Conservation (phyloP, 257 asterid genomes). For the Gentiana macrophylla region DNA sequence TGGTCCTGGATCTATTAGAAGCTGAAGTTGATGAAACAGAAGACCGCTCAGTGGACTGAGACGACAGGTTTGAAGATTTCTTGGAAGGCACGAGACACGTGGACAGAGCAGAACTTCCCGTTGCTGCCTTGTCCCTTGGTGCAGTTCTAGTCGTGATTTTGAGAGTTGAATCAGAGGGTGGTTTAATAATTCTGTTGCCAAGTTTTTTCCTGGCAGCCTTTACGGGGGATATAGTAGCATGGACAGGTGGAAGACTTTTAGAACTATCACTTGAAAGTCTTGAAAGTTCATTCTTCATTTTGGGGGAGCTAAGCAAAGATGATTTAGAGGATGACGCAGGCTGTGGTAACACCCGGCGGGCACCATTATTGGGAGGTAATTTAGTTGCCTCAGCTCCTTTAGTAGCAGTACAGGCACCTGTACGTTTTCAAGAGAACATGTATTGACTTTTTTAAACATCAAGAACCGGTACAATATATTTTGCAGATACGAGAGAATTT, state of each 20-base stretch:
- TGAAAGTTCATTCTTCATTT: conserved; percentile 25
- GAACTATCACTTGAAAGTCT: conserved; percentile 58
- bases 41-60: conserved; percentile 88
- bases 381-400: conserved; percentile 21
- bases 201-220: conserved; percentile 44
- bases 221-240: conserved; percentile 29
- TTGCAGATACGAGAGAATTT: conserved; percentile 4
- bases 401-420: conserved; percentile 6
- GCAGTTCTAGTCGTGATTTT: conserved; percentile 46
- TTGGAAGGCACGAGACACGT: conserved; percentile 43
- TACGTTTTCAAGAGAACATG: conserved; percentile 13
- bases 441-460: background rate
- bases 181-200: conserved; percentile 22
- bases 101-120: conserved; percentile 40
- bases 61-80: conserved; percentile 57
- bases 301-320: conserved; percentile 34
- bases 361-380: conserved; percentile 28
- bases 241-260: conserved; percentile 35
- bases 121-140: conserved; percentile 24
- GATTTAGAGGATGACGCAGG: conserved; percentile 37
- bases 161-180: conserved; percentile 34
- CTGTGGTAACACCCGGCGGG: conserved; percentile 44
- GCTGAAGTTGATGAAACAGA: conserved; percentile 69
- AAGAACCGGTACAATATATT: background rate
- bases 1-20: conserved; percentile 44